phyloP scores from a whole-genome alignment of 306 rosid genomes.

The Cucumis cinereus region DNA sequence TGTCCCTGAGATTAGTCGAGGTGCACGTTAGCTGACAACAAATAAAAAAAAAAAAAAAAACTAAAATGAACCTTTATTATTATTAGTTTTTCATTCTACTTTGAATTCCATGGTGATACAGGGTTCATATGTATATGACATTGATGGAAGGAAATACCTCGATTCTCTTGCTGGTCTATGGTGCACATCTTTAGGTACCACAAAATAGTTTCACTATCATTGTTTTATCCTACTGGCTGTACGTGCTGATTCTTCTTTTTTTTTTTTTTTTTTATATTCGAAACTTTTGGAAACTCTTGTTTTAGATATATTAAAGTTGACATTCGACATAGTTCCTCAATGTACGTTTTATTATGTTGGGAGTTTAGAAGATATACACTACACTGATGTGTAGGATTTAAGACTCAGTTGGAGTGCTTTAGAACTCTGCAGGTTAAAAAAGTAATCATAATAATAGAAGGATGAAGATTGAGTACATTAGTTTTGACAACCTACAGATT shows the following conservation, averaged over 20 bases:
- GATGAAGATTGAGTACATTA: background rate
- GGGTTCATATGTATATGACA: slow-evolving; percentile 90
- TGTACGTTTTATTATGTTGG: background rate
- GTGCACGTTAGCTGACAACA: too few relatives aligned
- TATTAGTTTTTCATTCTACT: background rate
- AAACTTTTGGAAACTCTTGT: background rate
- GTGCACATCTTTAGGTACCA: slow-evolving; percentile 62
- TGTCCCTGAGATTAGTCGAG: too few relatives aligned
- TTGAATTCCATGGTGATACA: slow-evolving; percentile 19
- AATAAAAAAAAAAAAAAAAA: too few relatives aligned
- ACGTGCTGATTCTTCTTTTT: background rate
- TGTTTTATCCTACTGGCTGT: background rate
- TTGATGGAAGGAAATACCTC: slow-evolving; percentile 69
- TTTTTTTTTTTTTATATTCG: background rate
- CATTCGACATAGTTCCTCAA: background rate
- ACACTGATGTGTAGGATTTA: background rate
- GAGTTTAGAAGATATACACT: background rate
- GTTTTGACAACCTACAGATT: background rate
- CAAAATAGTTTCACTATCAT: background rate
- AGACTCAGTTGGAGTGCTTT: background rate
- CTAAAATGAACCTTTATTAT: too few relatives aligned
- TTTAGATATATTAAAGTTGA: background rate
- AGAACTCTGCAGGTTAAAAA: background rate
- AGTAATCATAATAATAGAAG: background rate
- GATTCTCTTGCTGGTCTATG: slow-evolving; percentile 92